A percentile compares a stretch with the other conserved stretches of the same genome.
Conservation (phyloP, 495 filamentous ascomycete genomes). For the Xylaria intraflava region DNA sequence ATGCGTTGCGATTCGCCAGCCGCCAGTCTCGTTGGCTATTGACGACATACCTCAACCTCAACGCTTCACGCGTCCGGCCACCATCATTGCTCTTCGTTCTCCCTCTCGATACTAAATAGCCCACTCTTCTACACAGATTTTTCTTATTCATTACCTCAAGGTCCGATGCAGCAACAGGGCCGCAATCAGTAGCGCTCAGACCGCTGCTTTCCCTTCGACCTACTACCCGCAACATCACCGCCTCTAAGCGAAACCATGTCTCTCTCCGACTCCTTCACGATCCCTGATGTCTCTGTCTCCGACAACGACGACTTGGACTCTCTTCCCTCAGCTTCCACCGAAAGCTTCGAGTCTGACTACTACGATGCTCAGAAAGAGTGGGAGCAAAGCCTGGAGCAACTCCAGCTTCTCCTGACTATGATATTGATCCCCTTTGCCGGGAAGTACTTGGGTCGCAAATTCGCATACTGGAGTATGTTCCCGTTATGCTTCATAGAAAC, state of each 20-base stretch:
- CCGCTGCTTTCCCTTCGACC: constrained; percentile 13
- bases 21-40: neutral
- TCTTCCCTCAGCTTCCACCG: constrained; percentile 65
- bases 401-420: constrained; percentile 89
- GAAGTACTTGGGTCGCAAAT: constrained; percentile 87
- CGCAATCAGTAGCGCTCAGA: constrained; percentile 23
- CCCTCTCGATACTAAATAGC: neutral
- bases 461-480: constrained; percentile 89
- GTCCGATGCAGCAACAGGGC: constrained; percentile 28
- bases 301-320: constrained; percentile 70
- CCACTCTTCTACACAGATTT: neutral
- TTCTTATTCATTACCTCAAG: constrained; percentile 40
- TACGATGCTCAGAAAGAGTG: constrained; percentile 89
- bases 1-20: too few relatives aligned
- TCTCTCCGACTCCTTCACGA: constrained; percentile 37
- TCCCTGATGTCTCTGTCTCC: constrained; percentile 35
- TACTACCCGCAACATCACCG: neutral
- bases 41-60: constrained; percentile 1
- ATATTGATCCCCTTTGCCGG: constrained; percentile 87
- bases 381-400: constrained; percentile 85
- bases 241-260: constrained; percentile 25
- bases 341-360: constrained; percentile 50
- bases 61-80: neutral
- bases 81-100: neutral
- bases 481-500: neutral